These are phyloP conservation scores for Silene noctiflora DNA, from an alignment of 179 eudicot genomes.

Conservation along the genomic window DNA sequence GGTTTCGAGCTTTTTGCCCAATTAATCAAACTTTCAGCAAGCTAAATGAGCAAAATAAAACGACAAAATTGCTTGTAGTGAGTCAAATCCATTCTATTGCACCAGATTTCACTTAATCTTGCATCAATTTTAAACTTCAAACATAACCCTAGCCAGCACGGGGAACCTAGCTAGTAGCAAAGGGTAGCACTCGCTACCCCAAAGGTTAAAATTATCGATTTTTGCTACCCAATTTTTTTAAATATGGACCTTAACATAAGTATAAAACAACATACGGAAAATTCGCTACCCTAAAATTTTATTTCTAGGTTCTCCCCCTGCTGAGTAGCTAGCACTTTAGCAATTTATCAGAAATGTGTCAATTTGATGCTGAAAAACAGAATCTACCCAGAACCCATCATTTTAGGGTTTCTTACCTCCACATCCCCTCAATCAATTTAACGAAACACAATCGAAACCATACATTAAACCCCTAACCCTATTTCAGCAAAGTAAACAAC, in stretches of 20 bases:
- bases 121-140: not conserved
- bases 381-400: not conserved
- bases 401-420: not conserved
- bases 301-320: too few relatives aligned
- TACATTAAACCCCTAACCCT: constrained; percentile 5
- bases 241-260: too few relatives aligned
- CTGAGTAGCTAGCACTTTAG: too few relatives aligned
- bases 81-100: not conserved
- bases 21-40: not conserved
- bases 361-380: not conserved
- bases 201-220: too few relatives aligned
- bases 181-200: too few relatives aligned
- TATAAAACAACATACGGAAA: too few relatives aligned
- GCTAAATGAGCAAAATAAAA: too few relatives aligned
- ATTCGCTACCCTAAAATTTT: too few relatives aligned
- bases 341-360: not conserved
- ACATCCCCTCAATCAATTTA: not conserved
- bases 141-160: not conserved
- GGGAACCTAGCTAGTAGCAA: too few relatives aligned
- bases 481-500: not conserved
- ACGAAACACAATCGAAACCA: not conserved
- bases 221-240: too few relatives aligned
- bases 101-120: not conserved
- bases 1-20: not conserved
- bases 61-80: not conserved